phyloP scores from a whole-genome alignment of 441 rosid species.

The Eutrema salsugineum region DNA sequence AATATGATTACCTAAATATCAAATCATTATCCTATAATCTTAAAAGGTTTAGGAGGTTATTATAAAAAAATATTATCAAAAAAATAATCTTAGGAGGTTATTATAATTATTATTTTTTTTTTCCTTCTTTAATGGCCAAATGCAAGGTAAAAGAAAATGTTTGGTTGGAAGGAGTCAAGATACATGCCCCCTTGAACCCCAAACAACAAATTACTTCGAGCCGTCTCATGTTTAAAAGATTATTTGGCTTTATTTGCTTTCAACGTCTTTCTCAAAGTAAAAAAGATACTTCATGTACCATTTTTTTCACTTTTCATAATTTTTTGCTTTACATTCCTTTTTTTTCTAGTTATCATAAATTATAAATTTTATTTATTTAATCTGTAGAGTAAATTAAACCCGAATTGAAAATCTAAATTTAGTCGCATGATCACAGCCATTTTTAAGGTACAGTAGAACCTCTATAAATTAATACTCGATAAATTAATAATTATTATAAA shows the following conservation, averaged over 20 bases:
- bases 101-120: background rate
- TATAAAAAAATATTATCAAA: too few species aligned
- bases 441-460: too few species aligned
- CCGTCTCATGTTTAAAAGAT: conserved; percentile 36
- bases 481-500: too few species aligned
- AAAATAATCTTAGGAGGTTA: conserved; percentile 1
- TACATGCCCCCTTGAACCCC: conserved; percentile 50
- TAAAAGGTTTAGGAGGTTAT: conserved; percentile 8
- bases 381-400: too few species aligned
- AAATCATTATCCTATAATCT: conserved; percentile 7
- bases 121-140: background rate
- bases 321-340: background rate
- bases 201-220: conserved; percentile 26
- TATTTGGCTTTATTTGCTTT: conserved; percentile 21
- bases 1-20: conserved; percentile 7
- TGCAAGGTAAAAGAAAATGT: conserved; percentile 11
- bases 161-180: conserved; percentile 38
- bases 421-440: too few species aligned
- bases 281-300: background rate
- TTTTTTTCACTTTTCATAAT: background rate
- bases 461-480: too few species aligned
- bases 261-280: background rate
- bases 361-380: too few species aligned
- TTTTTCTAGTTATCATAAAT: background rate
- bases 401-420: too few species aligned